Conservation (phyloP, 1,284 basidiomycete genomes). For the Ustilago trichophora region DNA sequence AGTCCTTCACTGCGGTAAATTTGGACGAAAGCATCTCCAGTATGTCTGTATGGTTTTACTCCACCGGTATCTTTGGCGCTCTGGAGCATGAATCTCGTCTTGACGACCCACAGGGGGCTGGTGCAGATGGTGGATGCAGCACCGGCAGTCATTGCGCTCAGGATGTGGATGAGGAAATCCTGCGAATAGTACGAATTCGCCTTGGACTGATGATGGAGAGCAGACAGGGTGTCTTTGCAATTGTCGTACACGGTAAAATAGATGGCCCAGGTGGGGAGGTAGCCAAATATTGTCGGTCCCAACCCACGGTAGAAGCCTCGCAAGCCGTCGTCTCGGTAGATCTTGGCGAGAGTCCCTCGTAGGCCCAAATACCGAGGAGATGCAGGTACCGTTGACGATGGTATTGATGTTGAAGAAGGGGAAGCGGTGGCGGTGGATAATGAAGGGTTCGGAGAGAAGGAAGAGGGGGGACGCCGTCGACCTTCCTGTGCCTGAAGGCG, state of each 20-base stretch:
- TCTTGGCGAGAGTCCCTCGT: slow-evolving; percentile 36
- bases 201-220: background rate
- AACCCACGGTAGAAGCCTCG: slow-evolving; percentile 64
- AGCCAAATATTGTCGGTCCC: slow-evolving; percentile 64
- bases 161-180: slow-evolving; percentile 60
- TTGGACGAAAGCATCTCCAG: slow-evolving; percentile 60
- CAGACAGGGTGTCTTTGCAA: slow-evolving; percentile 43
- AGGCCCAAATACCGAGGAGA: slow-evolving; percentile 20
- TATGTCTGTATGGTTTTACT: slow-evolving; percentile 53
- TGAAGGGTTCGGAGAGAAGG: too few relatives aligned
- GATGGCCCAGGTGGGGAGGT: slow-evolving; percentile 65
- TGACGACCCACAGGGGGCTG: slow-evolving; percentile 64
- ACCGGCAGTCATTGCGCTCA: slow-evolving; percentile 62
- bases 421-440: too few relatives aligned
- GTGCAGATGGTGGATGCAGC: slow-evolving; percentile 61
- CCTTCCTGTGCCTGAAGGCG: slow-evolving; percentile 85
- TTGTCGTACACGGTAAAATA: slow-evolving; percentile 65
- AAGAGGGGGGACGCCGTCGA: slow-evolving; percentile 6
- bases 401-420: slow-evolving; percentile 2
- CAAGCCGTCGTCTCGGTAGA: slow-evolving; percentile 60
- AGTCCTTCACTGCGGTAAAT: slow-evolving; percentile 59
- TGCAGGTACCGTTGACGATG: background rate
- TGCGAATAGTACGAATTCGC: slow-evolving; percentile 8
- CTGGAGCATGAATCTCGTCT: slow-evolving; percentile 63
- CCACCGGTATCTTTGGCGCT: slow-evolving; percentile 12